Percentiles rank a stretch among this genome's conserved stretches.
Evolutionary conservation across 192 early-diverging fungal species (phyloP).

Genomic region (Coemansia sp.): DNA sequence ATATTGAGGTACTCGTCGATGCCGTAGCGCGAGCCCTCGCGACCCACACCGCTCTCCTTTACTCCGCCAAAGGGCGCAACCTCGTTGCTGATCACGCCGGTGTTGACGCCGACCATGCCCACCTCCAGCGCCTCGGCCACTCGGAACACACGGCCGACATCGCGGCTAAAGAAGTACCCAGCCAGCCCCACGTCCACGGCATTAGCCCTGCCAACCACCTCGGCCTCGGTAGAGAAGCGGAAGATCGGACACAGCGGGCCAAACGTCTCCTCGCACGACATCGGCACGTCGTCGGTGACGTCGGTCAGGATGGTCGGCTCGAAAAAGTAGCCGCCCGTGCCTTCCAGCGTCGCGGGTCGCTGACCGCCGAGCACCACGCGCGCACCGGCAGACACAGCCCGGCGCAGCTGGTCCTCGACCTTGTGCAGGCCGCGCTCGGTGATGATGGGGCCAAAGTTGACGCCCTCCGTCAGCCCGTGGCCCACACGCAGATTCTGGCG

Average conservation of each 20-base stretch:
- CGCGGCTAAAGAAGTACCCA: conserved; percentile 78
- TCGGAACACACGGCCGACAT: conserved; percentile 70
- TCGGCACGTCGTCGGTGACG: conserved; percentile 64
- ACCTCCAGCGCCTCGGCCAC: conserved; percentile 77
- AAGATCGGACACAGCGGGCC: conserved; percentile 83
- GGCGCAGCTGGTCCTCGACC: conserved; percentile 63
- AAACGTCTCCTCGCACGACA: conserved; percentile 83
- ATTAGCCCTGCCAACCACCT: conserved; percentile 76
- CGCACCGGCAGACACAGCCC: conserved; percentile 72
- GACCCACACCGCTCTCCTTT: conserved; percentile 57
- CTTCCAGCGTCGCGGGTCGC: conserved; percentile 12
- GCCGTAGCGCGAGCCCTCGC: conserved; percentile 52
- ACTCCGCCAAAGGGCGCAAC: conserved; percentile 62
- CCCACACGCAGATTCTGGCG: conserved; percentile 60
- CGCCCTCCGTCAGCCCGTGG: conserved; percentile 62
- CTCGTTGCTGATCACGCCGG: conserved; percentile 54
- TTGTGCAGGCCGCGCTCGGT: conserved; percentile 65
- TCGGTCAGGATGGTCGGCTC: conserved; percentile 75
- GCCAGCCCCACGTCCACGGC: conserved; percentile 71
- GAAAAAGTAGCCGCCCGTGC: conserved; percentile 65
- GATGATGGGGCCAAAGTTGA: conserved; percentile 81
- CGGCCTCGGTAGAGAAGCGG: conserved; percentile 73
- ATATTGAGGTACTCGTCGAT: conserved; percentile 51
- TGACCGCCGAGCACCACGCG: conserved; percentile 64
- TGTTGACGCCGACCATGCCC: conserved; percentile 92